A percentile compares a stretch with the other conserved stretches of the same genome.
phyloP scores from a whole-genome alignment of 192 early-diverging fungal species.

The Coemansia sp. region DNA sequence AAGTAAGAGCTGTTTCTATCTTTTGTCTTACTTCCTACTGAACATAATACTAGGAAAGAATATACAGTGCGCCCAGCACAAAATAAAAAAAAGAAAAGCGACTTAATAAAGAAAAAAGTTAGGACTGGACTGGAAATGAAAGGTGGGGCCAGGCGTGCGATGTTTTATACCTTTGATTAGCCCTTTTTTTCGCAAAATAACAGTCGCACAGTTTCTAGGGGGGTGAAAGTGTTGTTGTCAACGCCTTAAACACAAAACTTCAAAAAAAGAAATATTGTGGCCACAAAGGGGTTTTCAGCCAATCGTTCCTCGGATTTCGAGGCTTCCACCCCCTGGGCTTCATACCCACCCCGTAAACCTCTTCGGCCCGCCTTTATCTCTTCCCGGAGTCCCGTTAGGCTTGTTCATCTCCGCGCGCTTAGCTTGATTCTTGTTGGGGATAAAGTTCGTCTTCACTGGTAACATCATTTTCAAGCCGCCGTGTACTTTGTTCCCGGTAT shows the following conservation, averaged over 20 bases:
- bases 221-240: conserved; percentile 8
- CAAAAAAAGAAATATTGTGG: background rate
- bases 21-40: background rate
- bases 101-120: conserved; percentile 1
- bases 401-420: no score
- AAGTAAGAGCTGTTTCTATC: background rate
- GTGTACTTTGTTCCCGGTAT: background rate
- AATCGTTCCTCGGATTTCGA: conserved; percentile 38
- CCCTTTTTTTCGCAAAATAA: conserved; percentile 3
- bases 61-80: conserved; percentile 10
- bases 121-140: conserved; percentile 2
- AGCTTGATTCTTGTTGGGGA: no score
- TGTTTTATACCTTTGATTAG: conserved; percentile 26
- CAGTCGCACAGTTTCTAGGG: conserved; percentile 9
- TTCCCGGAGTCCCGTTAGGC: no score
- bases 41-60: conserved; percentile 16
- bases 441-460: no score
- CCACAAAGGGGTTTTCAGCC: conserved; percentile 11
- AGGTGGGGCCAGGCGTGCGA: conserved; percentile 15
- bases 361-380: background rate
- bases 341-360: conserved; percentile 4
- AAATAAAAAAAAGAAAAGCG: conserved; percentile 8
- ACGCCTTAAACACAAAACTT: conserved; percentile 4
- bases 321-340: conserved; percentile 1
- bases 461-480: no score